Conservation (phyloP, 2,329 filamentous ascomycete genomes). For the Truncatella angustata region DNA sequence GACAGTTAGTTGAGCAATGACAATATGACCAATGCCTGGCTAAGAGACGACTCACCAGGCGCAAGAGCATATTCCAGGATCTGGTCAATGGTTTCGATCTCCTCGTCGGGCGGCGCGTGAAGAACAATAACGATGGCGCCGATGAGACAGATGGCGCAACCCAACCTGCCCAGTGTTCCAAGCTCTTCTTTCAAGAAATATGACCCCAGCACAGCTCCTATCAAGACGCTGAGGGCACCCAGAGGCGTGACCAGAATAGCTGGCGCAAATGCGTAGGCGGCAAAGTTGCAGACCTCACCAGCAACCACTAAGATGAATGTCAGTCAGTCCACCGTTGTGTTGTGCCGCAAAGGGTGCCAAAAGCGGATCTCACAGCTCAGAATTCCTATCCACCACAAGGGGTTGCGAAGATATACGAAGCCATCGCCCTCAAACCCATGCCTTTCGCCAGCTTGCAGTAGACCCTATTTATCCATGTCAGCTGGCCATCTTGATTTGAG, state of each 20-base stretch:
- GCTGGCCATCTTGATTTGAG: neutral
- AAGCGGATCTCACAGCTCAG: conserved; percentile 71
- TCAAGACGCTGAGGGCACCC: conserved; percentile 89
- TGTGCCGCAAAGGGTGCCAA: too few relatives aligned
- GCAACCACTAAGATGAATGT: conserved; percentile 66
- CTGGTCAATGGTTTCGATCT: conserved; percentile 87
- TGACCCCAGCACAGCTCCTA: conserved; percentile 89
- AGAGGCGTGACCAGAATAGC: conserved; percentile 97
- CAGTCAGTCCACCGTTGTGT: too few relatives aligned
- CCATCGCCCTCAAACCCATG: conserved; percentile 98
- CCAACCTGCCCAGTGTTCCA: conserved; percentile 87
- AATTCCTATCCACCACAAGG: conserved; percentile 97
- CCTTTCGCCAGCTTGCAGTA: conserved; percentile 84
- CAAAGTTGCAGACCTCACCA: conserved; percentile 95
- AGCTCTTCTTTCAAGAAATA: conserved; percentile 92
- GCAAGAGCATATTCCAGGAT: conserved; percentile 88
- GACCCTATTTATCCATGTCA: conserved; percentile 55
- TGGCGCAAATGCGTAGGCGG: conserved; percentile 95
- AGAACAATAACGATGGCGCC: conserved; percentile 97
- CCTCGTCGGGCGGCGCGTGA: conserved; percentile 91
- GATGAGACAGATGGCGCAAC: conserved; percentile 93
- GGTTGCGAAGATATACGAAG: conserved; percentile 88
- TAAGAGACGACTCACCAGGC: conserved; percentile 63
- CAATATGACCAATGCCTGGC: neutral
- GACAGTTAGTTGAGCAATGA: neutral